Evolutionary conservation across 768 basidiomycete genomes (phyloP), one percentile per base, ranked within the genome.

Genomic region (Mycena haematopus): DNA sequence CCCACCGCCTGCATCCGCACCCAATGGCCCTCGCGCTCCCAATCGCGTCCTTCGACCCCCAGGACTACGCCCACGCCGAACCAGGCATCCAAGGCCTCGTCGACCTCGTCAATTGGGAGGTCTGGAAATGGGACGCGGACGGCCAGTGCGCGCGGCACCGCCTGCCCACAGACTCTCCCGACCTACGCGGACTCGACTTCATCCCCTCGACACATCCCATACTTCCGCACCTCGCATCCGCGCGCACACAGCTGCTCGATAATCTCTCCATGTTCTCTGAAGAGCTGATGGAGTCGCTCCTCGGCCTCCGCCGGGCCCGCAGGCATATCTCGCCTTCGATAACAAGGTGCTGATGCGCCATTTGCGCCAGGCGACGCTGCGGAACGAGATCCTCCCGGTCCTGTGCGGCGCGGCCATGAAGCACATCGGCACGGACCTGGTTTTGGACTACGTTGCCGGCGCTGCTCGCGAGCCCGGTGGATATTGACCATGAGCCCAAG

Each of bases 31-130:
- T 95, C 14, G 82, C 86, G 5, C 80, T 95, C 24, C 93, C 93
- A 2, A 79, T 95, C 56, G 86, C 93, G 2, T 93, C 93, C 0
- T 92, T 94, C 70, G 77, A 88, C 52, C 78, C 84, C 3, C 71
- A 75, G 19, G 83, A 88, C 65, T 95, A 95, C 69, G 69, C 74
- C 21, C 82, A 81, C 49, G 93, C 86, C 1, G 92, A 93, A 70
- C 92, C 93, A 9, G 93, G 93, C 0, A 84, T 95, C n/a, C 83
- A 88, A 70, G 93, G 93, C 3, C 72, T 95, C 21, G 86, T 95
- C 1, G 93, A 95, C 72, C 80, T 95, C 19, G 84, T 94, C 35
- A 87, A 87, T 64, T 95, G 93, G 91, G 86, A 90, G 61, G 73
- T 93, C 50, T 95, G 90, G 90, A 86, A 82, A 72, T 94, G 89